Conservation (phyloP, 2,329 filamentous ascomycete species). For the Elsinoe batatas region DNA sequence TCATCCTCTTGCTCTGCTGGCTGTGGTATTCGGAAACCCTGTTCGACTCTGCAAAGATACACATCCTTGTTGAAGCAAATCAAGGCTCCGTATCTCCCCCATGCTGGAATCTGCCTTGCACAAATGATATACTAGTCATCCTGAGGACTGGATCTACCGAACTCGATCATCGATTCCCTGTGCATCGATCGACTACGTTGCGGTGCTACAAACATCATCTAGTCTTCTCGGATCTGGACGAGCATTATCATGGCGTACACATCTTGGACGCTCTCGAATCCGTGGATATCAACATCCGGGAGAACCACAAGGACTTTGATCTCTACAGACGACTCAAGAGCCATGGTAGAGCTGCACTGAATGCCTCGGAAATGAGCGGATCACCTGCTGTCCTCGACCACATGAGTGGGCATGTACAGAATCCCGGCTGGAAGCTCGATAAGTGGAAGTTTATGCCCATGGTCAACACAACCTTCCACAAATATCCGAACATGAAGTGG, state of each 20-base stretch:
- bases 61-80: no score
- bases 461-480: slow-evolving; percentile 25
- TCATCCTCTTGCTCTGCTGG: no score
- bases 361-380: slow-evolving; percentile 19
- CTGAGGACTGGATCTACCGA: slow-evolving; percentile 31
- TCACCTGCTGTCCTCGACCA: background rate
- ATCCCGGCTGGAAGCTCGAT: slow-evolving; percentile 28
- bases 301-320: slow-evolving; percentile 21
- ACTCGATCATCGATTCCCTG: slow-evolving; percentile 23
- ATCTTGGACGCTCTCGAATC: slow-evolving; percentile 24
- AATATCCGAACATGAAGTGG: slow-evolving; percentile 43
- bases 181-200: slow-evolving; percentile 28
- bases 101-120: slow-evolving; percentile 21
- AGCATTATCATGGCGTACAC: slow-evolving; percentile 26
- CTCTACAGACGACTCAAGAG: slow-evolving; percentile 21
- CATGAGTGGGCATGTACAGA: slow-evolving; percentile 21
- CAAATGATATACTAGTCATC: slow-evolving; percentile 44
- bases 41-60: no score
- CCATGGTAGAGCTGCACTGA: slow-evolving; percentile 16
- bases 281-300: slow-evolving; percentile 16
- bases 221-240: slow-evolving; percentile 31
- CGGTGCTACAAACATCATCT: slow-evolving; percentile 26
- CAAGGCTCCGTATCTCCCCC: background rate
- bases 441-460: slow-evolving; percentile 49
- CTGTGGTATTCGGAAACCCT: no score